A percentile compares a stretch with the other conserved stretches of the same genome.
Evolutionary conservation across 1,284 basidiomycete genomes (phyloP).

Genomic region (Ustilago shanxiensis): DNA sequence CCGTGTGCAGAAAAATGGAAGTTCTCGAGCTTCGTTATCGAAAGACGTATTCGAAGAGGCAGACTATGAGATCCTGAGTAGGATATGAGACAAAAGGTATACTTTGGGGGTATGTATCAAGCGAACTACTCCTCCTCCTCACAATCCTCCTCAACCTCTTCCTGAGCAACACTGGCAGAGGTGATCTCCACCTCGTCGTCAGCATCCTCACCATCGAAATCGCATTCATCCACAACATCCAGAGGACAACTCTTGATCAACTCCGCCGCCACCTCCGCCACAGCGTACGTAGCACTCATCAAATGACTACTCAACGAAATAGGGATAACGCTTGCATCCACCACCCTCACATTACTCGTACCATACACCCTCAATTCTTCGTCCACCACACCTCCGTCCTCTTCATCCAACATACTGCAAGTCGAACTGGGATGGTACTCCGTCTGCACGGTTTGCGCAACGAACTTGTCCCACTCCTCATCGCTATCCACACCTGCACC

Average conservation of each 20-base stretch:
- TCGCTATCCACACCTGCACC: constrained; percentile 43
- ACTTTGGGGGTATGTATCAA: not conserved
- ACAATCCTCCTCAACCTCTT: constrained; percentile 17
- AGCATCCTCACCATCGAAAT: constrained; percentile 34
- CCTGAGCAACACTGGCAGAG: too few relatives aligned
- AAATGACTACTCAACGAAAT: constrained; percentile 73
- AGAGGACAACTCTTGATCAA: constrained; percentile 50
- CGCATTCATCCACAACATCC: constrained; percentile 44
- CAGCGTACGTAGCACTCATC: constrained; percentile 69
- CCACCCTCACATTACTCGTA: constrained; percentile 75
- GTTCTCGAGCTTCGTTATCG: too few relatives aligned
- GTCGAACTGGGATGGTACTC: constrained; percentile 74
- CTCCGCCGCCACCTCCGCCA: constrained; percentile 70
- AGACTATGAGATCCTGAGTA: too few relatives aligned
- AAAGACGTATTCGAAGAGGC: not conserved
- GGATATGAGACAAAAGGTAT: not conserved
- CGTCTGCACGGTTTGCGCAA: constrained; percentile 42
- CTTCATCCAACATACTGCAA: constrained; percentile 77
- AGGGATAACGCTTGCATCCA: constrained; percentile 70
- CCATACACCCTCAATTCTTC: constrained; percentile 77
- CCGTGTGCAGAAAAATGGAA: not conserved
- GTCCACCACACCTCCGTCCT: constrained; percentile 78
- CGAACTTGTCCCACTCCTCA: constrained; percentile 50
- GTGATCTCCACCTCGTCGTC: too few relatives aligned
- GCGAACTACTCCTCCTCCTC: constrained; percentile 17